phyloP scores from a whole-genome alignment of 2,329 filamentous ascomycete genomes.

The Cladorrhinum sp. region DNA sequence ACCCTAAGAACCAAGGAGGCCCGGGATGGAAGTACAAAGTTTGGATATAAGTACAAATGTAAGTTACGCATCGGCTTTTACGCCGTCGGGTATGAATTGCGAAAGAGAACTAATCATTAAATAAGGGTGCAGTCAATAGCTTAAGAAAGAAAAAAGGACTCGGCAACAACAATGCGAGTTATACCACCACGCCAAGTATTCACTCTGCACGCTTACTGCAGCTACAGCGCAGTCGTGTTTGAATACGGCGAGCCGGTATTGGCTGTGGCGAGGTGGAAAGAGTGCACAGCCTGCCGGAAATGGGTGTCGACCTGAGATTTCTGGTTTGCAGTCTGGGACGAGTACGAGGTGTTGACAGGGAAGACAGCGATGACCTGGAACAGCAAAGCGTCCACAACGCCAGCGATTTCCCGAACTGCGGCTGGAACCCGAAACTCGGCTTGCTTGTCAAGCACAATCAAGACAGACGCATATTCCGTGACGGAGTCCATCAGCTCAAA shows the following conservation, averaged over 20 bases:
- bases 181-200: not conserved
- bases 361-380: conserved; percentile 22
- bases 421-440: conserved; percentile 22
- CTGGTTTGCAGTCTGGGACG: conserved; percentile 21
- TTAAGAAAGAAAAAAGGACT: not conserved
- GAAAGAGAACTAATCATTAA: not conserved
- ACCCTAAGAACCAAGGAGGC: not conserved
- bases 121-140: not conserved
- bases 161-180: too few relatives aligned
- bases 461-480: conserved; percentile 11
- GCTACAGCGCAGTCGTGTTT: conserved; percentile 20
- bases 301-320: conserved; percentile 23
- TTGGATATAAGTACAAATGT: not conserved
- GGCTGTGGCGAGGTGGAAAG: conserved; percentile 23
- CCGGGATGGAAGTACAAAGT: not conserved
- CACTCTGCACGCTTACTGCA: not conserved
- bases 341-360: conserved; percentile 16
- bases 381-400: conserved; percentile 17
- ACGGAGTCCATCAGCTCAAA: conserved; percentile 23
- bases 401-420: conserved; percentile 18
- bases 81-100: not conserved
- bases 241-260: conserved; percentile 22
- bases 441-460: conserved; percentile 22
- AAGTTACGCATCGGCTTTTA: not conserved
- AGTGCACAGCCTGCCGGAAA: conserved; percentile 20